These are phyloP conservation scores for Cadophora sp. DNA, from an alignment of 2,329 filamentous ascomycete genomes.

Conservation along the genomic window DNA sequence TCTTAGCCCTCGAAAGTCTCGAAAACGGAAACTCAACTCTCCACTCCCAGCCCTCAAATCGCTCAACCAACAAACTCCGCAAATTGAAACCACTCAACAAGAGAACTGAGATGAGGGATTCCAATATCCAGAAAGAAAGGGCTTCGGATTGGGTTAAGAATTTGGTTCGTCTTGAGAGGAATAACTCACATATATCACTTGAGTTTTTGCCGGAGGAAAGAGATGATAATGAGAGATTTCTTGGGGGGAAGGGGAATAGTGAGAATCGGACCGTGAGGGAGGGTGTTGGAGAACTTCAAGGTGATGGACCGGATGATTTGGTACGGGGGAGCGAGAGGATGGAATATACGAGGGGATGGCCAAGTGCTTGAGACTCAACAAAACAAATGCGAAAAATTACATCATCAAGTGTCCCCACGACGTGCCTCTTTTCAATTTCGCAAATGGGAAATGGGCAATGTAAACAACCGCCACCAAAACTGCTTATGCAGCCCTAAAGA, in stretches of 20 bases:
- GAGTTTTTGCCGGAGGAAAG: background rate
- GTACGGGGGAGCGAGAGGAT: conserved; percentile 1
- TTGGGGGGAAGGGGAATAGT: background rate
- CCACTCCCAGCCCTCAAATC: too few species aligned
- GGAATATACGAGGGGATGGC: conserved; percentile 5
- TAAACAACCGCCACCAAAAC: too few species aligned
- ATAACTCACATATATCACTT: background rate
- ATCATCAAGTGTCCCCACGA: too few species aligned
- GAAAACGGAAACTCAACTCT: background rate
- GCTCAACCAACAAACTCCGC: conserved; percentile 2
- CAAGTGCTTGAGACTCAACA: background rate
- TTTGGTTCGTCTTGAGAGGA: background rate
- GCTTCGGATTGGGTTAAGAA: conserved; percentile 6
- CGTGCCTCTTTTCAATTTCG: too few species aligned
- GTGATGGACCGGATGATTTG: conserved; percentile 10
- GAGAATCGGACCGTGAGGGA: background rate
- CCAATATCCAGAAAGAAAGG: background rate
- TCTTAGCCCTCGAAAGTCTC: background rate
- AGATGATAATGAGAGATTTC: background rate
- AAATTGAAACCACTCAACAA: background rate
- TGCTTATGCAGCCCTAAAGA: too few species aligned
- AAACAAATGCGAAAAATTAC: too few species aligned
- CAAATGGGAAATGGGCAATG: too few species aligned
- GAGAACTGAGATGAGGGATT: background rate
- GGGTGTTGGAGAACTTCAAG: background rate